Percentiles rank a stretch among this genome's conserved stretches.
These are phyloP conservation scores for Styphnolobium japonicum DNA, from an alignment of 306 rosid species.

Conservation along the genomic window DNA sequence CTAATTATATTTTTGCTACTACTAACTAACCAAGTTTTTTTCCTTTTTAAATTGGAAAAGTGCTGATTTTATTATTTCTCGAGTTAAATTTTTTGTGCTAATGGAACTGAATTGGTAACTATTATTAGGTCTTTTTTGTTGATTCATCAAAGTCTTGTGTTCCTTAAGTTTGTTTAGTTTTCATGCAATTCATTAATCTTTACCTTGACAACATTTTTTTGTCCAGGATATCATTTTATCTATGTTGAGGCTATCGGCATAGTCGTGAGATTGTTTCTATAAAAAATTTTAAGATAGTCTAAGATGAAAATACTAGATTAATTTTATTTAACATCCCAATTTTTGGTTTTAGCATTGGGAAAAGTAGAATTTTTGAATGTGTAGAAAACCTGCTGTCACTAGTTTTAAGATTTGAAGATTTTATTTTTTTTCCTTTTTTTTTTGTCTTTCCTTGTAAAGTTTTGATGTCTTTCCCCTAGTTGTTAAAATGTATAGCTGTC, in stretches of 20 bases:
- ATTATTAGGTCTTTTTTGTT: background rate
- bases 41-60: background rate
- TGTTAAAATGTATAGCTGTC: too few relatives aligned
- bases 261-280: background rate
- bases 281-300: background rate
- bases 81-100: too few relatives aligned
- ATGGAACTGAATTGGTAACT: too few relatives aligned
- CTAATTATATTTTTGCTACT: too few relatives aligned
- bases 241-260: background rate
- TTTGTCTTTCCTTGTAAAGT: background rate
- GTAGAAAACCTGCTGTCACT: background rate
- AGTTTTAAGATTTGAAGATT: background rate
- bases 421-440: background rate
- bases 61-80: background rate
- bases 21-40: background rate
- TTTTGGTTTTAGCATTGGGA: background rate
- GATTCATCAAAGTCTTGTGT: background rate
- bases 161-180: background rate
- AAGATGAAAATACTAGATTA: background rate
- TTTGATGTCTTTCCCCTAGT: background rate
- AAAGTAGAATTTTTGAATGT: background rate
- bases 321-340: background rate
- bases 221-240: background rate
- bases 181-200: background rate
- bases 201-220: background rate